Evolutionary conservation across 164 flowering plant species (phyloP).

Genomic region (Euptelea pleiosperma): DNA sequence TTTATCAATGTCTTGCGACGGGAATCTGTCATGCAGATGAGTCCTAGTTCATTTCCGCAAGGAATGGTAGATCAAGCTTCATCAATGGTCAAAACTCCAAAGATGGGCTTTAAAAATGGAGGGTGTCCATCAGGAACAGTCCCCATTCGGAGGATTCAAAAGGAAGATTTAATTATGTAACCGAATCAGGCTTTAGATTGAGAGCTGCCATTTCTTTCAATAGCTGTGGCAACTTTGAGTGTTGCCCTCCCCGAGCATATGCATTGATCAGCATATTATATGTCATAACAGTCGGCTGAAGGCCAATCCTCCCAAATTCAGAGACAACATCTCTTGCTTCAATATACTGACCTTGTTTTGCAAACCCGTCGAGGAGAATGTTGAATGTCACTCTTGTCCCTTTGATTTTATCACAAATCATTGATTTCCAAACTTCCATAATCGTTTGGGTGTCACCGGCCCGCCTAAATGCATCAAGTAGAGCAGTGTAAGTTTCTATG

Average conservation of each 20-base stretch:
- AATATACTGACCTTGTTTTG: conserved; percentile 77
- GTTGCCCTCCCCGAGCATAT: conserved; percentile 89
- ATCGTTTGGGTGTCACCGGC: conserved; percentile 66
- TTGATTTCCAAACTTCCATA: conserved; percentile 75
- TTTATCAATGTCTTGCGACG: too few relatives aligned
- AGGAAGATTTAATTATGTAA: too few relatives aligned
- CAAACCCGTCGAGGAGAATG: conserved; percentile 82
- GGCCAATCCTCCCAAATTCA: conserved; percentile 76
- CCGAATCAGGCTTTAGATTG: conserved; percentile 75
- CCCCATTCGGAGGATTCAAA: too few relatives aligned
- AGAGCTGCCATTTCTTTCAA: conserved; percentile 81
- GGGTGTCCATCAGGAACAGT: too few relatives aligned
- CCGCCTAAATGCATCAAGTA: conserved; percentile 87
- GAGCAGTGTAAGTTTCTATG: conserved; percentile 79
- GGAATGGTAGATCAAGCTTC: too few relatives aligned
- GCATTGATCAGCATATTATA: conserved; percentile 96
- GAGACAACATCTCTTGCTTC: conserved; percentile 85
- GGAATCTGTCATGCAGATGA: too few relatives aligned
- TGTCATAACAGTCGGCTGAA: conserved; percentile 77
- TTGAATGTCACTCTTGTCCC: conserved; percentile 84
- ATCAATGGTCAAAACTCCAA: too few relatives aligned
- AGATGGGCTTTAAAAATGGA: too few relatives aligned
- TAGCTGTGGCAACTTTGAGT: conserved; percentile 73
- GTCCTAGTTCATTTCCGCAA: too few relatives aligned
- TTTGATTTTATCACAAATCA: conserved; percentile 58